Evolutionary conservation across 371 early-diverging fungal genomes (phyloP).

Genomic region (Capniomyces stellatus): DNA sequence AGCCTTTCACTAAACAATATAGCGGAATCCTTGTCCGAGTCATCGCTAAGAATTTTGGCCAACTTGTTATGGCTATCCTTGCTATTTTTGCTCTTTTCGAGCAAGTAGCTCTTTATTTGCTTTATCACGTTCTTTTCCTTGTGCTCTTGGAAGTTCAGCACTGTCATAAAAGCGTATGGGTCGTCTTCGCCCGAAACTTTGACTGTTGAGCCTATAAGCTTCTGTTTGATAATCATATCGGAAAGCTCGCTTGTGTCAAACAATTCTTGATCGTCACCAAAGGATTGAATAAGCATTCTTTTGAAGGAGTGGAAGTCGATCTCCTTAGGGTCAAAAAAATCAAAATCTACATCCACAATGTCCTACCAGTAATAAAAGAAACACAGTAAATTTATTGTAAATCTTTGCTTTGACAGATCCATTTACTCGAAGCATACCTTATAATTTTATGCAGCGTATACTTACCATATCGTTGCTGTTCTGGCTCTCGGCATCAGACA

Average conservation of each 20-base stretch:
- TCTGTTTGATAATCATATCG: slow-evolving; percentile 67
- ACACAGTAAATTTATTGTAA: no score
- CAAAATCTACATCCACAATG: slow-evolving; percentile 83
- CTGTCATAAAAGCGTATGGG: slow-evolving; percentile 77
- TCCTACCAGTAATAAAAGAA: slow-evolving; percentile 16
- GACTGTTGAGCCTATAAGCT: slow-evolving; percentile 75
- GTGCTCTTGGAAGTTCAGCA: slow-evolving; percentile 50
- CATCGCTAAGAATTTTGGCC: slow-evolving; percentile 26
- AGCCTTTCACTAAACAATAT: slow-evolving; percentile 47
- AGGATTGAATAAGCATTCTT: slow-evolving; percentile 52
- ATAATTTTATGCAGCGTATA: background rate
- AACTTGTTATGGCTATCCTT: slow-evolving; percentile 20
- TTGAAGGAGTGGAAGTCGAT: slow-evolving; percentile 87
- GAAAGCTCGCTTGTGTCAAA: slow-evolving; percentile 54
- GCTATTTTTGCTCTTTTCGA: slow-evolving; percentile 40
- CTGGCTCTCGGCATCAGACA: background rate
- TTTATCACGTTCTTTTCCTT: slow-evolving; percentile 34
- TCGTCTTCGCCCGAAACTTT: slow-evolving; percentile 70
- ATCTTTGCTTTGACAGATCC: background rate
- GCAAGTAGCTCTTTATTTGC: slow-evolving; percentile 37
- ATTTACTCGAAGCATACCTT: background rate
- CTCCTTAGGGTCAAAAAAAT: slow-evolving; percentile 76
- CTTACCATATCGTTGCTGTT: slow-evolving; percentile 3
- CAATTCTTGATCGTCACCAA: slow-evolving; percentile 59
- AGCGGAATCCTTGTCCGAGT: slow-evolving; percentile 30